These are phyloP conservation scores for Bolboschoenoplectus hybrid DNA, from an alignment of 202 grass and related monocot species.

Conservation along the genomic window DNA sequence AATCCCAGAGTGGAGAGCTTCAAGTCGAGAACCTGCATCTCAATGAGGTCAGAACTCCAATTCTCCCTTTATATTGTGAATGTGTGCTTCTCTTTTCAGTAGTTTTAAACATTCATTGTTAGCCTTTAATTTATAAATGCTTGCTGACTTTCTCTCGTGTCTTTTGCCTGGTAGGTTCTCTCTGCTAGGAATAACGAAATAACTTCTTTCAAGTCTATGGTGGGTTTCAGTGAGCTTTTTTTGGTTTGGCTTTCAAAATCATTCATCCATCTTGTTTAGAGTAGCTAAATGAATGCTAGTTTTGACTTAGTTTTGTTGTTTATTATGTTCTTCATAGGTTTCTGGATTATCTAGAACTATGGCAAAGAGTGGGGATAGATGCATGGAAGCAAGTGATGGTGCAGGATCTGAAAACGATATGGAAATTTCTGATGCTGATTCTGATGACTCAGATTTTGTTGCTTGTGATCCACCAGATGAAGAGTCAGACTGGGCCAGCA, in stretches of 20 bases:
- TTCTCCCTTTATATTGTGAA: conserved; percentile 27
- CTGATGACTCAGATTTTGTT: conserved; percentile 52
- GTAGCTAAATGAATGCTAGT: conserved; percentile 47
- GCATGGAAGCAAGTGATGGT: not conserved
- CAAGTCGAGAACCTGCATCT: conserved; percentile 68
- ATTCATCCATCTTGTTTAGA: conserved; percentile 13
- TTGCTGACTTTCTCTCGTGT: conserved; percentile 36
- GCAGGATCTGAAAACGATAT: conserved; percentile 59
- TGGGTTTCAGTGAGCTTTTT: not conserved
- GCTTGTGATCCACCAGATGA: conserved; percentile 42
- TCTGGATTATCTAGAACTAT: not conserved
- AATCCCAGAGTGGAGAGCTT: conserved; percentile 62
- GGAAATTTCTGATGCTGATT: conserved; percentile 81
- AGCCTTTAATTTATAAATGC: conserved; percentile 4
- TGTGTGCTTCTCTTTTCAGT: not conserved
- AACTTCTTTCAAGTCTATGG: conserved; percentile 41
- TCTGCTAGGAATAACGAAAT: conserved; percentile 60
- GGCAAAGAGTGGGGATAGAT: not conserved
- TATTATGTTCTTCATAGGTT: not conserved
- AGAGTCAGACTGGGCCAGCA: conserved; percentile 55
- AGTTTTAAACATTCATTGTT: conserved; percentile 30
- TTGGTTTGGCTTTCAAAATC: conserved; percentile 6
- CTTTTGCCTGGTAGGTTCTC: conserved; percentile 50
- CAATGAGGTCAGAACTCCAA: conserved; percentile 35
- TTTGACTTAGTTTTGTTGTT: not conserved